phyloP scores from a whole-genome alignment of 495 filamentous ascomycete species.

The Penicillium subrubescens region DNA sequence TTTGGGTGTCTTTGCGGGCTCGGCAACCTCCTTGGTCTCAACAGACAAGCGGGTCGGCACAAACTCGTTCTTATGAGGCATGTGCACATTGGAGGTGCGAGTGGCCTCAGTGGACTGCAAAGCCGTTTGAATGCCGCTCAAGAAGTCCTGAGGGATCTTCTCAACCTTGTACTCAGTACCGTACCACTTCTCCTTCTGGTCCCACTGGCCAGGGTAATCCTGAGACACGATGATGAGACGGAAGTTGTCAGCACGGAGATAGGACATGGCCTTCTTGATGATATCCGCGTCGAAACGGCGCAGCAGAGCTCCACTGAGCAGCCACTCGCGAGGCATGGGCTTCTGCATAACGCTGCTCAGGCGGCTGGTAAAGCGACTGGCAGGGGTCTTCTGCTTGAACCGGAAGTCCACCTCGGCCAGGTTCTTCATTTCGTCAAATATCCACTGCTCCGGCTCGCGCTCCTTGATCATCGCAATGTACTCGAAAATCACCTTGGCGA shows the following conservation, averaged over 20 bases:
- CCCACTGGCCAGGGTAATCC: slow-evolving; percentile 80
- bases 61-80: slow-evolving; percentile 94
- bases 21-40: slow-evolving; percentile 83
- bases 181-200: slow-evolving; percentile 95
- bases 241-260: slow-evolving; percentile 88
- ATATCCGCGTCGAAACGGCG: slow-evolving; percentile 74
- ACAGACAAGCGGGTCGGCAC: slow-evolving; percentile 93
- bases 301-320: slow-evolving; percentile 77
- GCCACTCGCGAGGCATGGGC: slow-evolving; percentile 78
- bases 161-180: slow-evolving; percentile 90
- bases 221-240: slow-evolving; percentile 78
- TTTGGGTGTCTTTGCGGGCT: slow-evolving; percentile 73
- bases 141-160: slow-evolving; percentile 76
- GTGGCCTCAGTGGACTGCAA: slow-evolving; percentile 55
- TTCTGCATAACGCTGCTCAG: slow-evolving; percentile 87
- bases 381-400: slow-evolving; percentile 89
- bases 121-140: slow-evolving; percentile 67
- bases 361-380: slow-evolving; percentile 82
- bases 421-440: slow-evolving; percentile 86
- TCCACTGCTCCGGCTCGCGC: slow-evolving; percentile 83
- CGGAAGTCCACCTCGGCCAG: slow-evolving; percentile 91
- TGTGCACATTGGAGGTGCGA: slow-evolving; percentile 71
- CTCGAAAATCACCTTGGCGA: slow-evolving; percentile 87
- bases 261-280: slow-evolving; percentile 74
- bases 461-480: slow-evolving; percentile 89